Evolutionary conservation across 306 rosid species (phyloP), one percentile per base, ranked within the genome.

Genomic region (Cajanus cajan): DNA sequence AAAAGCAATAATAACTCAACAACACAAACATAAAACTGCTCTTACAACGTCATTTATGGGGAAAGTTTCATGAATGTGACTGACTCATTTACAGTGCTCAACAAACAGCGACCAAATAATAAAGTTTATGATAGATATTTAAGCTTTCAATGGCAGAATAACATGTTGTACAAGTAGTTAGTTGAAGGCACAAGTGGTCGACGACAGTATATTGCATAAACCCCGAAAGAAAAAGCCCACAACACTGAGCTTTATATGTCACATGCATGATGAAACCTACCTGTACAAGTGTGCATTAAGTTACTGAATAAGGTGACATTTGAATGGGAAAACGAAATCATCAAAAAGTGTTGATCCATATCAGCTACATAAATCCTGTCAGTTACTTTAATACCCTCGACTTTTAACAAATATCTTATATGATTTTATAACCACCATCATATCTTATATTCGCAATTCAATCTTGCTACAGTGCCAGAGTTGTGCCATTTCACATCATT

Each of bases 21-120:
- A 33, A 58, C 73, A 59, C 77, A 71, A 71, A 6, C 52, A 68
- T 71, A 16, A 50, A 41, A 41, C 43, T 71, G 61, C 45, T 25
- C 11, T 34, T 67, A 57, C 70, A 36, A 45, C 5, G 7, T 21
- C 65, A 64, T 70, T 71, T 76, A 71, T 45, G 68, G 41, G 45
- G 12, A 77, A 18, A 77, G 80, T 31, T 21, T 21, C 47, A 11
- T 59, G 68, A 81, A 77, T 59, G 77, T 72, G 81, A 85, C 83
- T 72, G 81, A 85, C 80, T 72, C 9, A 34, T 16, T 62, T 41
- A 57, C 31, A 70, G 24, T 64, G 59, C 65, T 57, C 79, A 80
- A 80, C 79, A 52, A 76, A 79, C 59, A 24, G 8, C 59, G 5
- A 67, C 66, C 71, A 51, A 62, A 80, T 43, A 69, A 41, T 70